Evolutionary conservation across 768 basidiomycete genomes (phyloP).

Genomic region (Russula dissimulans): DNA sequence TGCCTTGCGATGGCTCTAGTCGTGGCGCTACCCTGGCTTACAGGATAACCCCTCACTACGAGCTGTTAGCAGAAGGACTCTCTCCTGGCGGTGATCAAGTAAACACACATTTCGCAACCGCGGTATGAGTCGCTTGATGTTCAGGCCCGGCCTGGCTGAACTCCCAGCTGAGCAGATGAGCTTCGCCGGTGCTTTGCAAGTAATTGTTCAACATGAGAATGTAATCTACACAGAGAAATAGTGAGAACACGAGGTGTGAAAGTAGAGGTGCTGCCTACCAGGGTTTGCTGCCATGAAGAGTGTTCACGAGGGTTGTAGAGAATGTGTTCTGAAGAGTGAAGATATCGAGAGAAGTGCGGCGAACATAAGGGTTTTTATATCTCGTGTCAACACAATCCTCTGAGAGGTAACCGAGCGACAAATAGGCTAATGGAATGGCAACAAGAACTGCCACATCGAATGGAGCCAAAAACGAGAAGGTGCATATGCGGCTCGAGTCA

Average conservation of each 20-base stretch:
- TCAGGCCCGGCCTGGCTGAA: constrained; percentile 15
- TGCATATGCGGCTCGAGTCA: constrained; percentile 17
- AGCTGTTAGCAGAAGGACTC: background rate
- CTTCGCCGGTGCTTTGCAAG: constrained; percentile 16
- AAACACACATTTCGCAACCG: constrained; percentile 14
- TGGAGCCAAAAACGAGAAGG: constrained; percentile 5
- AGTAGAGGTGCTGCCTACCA: background rate
- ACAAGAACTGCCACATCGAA: background rate
- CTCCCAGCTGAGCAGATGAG: constrained; percentile 15
- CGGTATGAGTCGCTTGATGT: constrained; percentile 16
- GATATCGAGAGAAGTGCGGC: background rate
- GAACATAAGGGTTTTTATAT: constrained; percentile 10
- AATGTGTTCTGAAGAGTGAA: background rate
- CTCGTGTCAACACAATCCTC: background rate
- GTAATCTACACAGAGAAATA: constrained; percentile 3
- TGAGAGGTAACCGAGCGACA: background rate
- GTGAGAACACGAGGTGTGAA: background rate
- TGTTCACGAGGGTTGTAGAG: background rate
- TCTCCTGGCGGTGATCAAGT: background rate
- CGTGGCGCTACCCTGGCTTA: constrained; percentile 14
- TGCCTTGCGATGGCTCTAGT: constrained; percentile 14
- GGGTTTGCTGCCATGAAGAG: constrained; percentile 9
- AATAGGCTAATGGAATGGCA: background rate
- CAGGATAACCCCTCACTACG: constrained; percentile 11
- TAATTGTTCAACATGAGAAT: constrained; percentile 19